Evolutionary conservation across 805 yeast genomes (phyloP), one percentile per base, ranked within the genome.

Genomic region (Monosporozyma unispora): DNA sequence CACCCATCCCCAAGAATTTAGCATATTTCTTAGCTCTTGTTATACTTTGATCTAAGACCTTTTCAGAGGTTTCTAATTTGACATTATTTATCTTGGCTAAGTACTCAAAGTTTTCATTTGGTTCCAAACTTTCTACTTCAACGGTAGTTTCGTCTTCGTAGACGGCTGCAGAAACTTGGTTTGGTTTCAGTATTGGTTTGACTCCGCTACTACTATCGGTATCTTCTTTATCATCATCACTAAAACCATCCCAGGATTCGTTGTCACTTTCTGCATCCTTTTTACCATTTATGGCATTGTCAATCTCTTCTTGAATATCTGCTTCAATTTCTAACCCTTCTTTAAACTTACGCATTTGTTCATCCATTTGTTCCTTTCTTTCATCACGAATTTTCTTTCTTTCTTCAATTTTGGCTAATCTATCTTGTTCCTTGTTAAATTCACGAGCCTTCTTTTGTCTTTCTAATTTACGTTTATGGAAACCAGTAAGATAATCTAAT

Each of bases 401-500:
- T 61, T 87, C 96, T 56, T 84, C 95, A 10, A 88, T 73, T 57
- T 78, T 78, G 2, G 80, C 81, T 54, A 79, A 70, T 50, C 90
- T 75, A 4, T 84, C 93, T 62, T 83, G 86, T 62, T 90, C 96
- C 57, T 83, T 81, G 46, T 78, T 78, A 58, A 74, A 81, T 52
- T 78, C 87, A 56, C 79, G 81, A 0, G 97, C 98, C 55, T 83
- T 81, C 70, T 88, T 90, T 69, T 86, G 85, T 65, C 98, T 77
- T 61, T 86, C 86, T 16, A 91, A 64, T 64, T 91, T 91, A 61
- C 99, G 78, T 70, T 91, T 91, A 67, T 93, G 98, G 67, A 91
- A 91, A 39, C 99, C 99, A 2, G 97, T 91, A 56, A 91, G 70
- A 65, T 81, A 91, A 52, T 91, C 96, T 65, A 74, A 69, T 63